These are phyloP conservation scores for Barbatosphaeria neglecta DNA, from an alignment of 495 filamentous ascomycete genomes.

Conservation along the genomic window DNA sequence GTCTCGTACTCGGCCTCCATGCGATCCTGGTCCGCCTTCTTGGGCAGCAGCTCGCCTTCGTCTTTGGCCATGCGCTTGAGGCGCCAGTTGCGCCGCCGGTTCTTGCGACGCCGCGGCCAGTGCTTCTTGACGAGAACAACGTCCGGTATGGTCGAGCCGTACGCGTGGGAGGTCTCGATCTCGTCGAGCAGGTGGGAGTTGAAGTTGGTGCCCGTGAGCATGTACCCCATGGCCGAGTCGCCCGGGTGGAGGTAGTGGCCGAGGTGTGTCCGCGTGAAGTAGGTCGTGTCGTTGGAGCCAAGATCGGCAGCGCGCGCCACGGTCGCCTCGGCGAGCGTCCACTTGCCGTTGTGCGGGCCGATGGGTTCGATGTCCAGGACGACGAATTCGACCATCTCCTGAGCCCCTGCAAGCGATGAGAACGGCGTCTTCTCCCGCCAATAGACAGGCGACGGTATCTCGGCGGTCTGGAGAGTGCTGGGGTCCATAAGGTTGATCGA, in stretches of 20 bases:
- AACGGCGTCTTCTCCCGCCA: constrained; percentile 71
- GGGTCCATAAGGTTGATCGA: constrained; percentile 84
- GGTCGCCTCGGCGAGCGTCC: constrained; percentile 70
- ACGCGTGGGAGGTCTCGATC: constrained; percentile 56
- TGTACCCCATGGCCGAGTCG: constrained; percentile 86
- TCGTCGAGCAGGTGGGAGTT: constrained; percentile 78
- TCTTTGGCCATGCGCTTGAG: constrained; percentile 88
- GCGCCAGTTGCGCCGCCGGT: constrained; percentile 76
- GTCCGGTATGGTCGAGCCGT: constrained; percentile 71
- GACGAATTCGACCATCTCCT: constrained; percentile 82
- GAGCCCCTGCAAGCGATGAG: constrained; percentile 65
- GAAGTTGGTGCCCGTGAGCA: constrained; percentile 77
- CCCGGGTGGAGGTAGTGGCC: constrained; percentile 78
- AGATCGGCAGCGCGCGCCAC: constrained; percentile 82
- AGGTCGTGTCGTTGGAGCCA: constrained; percentile 74
- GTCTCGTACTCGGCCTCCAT: constrained; percentile 89
- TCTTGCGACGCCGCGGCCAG: constrained; percentile 75
- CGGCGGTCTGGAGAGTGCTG: constrained; percentile 78
- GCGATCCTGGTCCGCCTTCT: constrained; percentile 69
- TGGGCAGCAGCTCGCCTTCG: constrained; percentile 65
- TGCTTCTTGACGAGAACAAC: constrained; percentile 93
- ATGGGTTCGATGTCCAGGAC: constrained; percentile 86
- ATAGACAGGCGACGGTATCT: constrained; percentile 67
- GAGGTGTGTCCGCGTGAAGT: constrained; percentile 81
- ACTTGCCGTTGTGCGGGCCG: constrained; percentile 66